phyloP scores from a whole-genome alignment of 495 filamentous ascomycete genomes.

The Penicillium diatomitis region DNA sequence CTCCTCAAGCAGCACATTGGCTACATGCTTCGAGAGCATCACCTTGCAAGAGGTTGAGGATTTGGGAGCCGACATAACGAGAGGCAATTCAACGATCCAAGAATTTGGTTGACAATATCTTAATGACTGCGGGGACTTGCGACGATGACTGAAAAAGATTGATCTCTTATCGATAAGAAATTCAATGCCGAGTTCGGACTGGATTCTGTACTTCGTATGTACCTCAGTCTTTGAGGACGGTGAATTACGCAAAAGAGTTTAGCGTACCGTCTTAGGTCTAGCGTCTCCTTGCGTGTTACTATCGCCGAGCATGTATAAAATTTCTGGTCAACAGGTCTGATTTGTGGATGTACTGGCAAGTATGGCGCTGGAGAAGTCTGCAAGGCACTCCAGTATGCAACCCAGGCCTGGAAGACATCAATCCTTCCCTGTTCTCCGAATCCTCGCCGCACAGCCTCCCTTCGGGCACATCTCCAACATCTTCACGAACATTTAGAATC shows the following conservation, averaged over 20 bases:
- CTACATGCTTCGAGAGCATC: slow-evolving; percentile 74
- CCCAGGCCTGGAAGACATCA: no score
- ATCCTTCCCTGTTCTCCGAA: no score
- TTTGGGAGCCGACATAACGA: slow-evolving; percentile 28
- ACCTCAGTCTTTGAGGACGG: not conserved
- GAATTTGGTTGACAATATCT: slow-evolving; percentile 7
- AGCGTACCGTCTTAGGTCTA: not conserved
- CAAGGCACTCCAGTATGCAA: no score
- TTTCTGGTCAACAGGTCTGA: no score
- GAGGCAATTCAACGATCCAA: slow-evolving; percentile 1
- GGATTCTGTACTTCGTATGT: not conserved
- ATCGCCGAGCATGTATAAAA: not conserved
- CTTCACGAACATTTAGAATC: no score
- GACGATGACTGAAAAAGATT: slow-evolving; percentile 25
- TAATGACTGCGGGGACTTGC: slow-evolving; percentile 11
- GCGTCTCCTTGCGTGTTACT: not conserved
- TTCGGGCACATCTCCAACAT: no score
- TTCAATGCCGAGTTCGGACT: slow-evolving; percentile 30
- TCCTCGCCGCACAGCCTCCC: no score
- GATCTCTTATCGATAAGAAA: slow-evolving; percentile 40
- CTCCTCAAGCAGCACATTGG: slow-evolving; percentile 68
- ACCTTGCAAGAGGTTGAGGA: slow-evolving; percentile 71
- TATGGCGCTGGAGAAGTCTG: no score
- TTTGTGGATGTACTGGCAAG: no score
- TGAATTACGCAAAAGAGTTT: not conserved